Base-by-base conservation (phyloP, 2,329 filamentous ascomycete species). In the Myriosclerotinia curreyana region DNA sequence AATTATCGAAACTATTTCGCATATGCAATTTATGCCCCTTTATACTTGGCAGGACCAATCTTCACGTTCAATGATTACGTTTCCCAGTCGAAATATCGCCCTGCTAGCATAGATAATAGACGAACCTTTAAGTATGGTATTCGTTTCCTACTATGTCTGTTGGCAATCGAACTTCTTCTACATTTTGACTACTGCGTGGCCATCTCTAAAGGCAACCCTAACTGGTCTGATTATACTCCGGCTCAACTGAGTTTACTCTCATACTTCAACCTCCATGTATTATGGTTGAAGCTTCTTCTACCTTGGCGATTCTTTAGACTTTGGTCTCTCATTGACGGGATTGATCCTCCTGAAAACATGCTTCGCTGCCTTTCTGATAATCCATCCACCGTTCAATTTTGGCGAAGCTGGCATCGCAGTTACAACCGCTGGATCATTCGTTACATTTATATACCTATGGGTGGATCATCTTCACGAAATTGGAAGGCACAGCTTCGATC, bases 281-380 rank as follows among this genome's bases (percentile, higher is more conserved):
- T 99, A 76, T 99, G 96, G 96, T 83, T 99, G 54, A 99, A 99
- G 76, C 86, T 99, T 1, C 86, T 99, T 5, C 86, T 99, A 9
- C 95, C 95, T 0, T 99, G 94, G 93, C 90, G 95, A n/a, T 89
- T 98, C 76, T 98, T 98, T 84, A 90, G 96, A 5, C 86, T 99
- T n/a, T 99, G 95, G 95, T 83, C 91, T 0, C 83, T 99, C 5
- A 75, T 93, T 20, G 95, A 99, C 75, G 91, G 91, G 66, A 86
- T 99, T 70, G 95, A 99, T 74, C 92, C 95, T 0, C 94, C 95
- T 0, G 95, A 99, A 78, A 99, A 99, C 79, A 97, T 99, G 92
- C 85, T 97, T 62, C 90, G 95, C 70, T 99, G 96, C 77, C 92
- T 97, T 78, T 93, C 88, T 73, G 87, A 99, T 79, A 98, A 98